A percentile compares a stretch with the other conserved stretches of the same genome.
These are phyloP conservation scores for Ustanciosporium gigantosporum DNA, from an alignment of 1,284 basidiomycete genomes.

Conservation along the genomic window DNA sequence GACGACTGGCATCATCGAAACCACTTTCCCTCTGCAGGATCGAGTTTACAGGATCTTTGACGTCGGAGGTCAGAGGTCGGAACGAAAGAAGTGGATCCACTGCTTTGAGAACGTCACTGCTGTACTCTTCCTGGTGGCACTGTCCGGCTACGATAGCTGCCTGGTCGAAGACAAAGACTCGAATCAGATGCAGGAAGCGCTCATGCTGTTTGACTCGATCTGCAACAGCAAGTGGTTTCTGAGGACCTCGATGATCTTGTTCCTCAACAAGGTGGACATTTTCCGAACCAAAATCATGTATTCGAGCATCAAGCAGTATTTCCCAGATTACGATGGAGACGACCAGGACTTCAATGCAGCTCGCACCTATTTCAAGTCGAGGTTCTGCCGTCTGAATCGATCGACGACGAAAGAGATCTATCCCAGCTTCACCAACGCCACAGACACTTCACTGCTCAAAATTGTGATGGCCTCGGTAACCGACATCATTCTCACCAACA, in stretches of 20 bases:
- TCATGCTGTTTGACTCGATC: conserved; percentile 94
- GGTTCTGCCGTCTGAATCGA: conserved; percentile 79
- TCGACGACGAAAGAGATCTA: conserved; percentile 89
- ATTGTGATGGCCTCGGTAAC: conserved; percentile 75
- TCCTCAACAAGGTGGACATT: conserved; percentile 68
- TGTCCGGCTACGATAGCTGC: conserved; percentile 89
- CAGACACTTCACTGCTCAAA: conserved; percentile 84
- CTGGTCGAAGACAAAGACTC: conserved; percentile 89
- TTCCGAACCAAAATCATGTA: conserved; percentile 78
- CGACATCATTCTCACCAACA: conserved; percentile 52
- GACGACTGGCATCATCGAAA: conserved; percentile 93
- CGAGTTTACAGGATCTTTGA: conserved; percentile 72
- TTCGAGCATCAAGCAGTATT: conserved; percentile 82
- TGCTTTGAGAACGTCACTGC: conserved; percentile 68
- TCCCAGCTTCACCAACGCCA: conserved; percentile 83
- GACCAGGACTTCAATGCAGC: conserved; percentile 72
- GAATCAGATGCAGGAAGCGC: conserved; percentile 93
- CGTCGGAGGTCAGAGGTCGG: conserved; percentile 86
- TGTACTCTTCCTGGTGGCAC: conserved; percentile 81
- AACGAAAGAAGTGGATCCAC: conserved; percentile 72
- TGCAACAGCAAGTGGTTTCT: conserved; percentile 95
- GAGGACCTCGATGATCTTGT: conserved; percentile 86
- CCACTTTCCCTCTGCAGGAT: conserved; percentile 69
- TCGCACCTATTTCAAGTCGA: conserved; percentile 84
- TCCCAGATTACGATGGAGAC: conserved; percentile 59